These are phyloP conservation scores for Sonneratia alba DNA, from an alignment of 345 rosid species.

Conservation along the genomic window DNA sequence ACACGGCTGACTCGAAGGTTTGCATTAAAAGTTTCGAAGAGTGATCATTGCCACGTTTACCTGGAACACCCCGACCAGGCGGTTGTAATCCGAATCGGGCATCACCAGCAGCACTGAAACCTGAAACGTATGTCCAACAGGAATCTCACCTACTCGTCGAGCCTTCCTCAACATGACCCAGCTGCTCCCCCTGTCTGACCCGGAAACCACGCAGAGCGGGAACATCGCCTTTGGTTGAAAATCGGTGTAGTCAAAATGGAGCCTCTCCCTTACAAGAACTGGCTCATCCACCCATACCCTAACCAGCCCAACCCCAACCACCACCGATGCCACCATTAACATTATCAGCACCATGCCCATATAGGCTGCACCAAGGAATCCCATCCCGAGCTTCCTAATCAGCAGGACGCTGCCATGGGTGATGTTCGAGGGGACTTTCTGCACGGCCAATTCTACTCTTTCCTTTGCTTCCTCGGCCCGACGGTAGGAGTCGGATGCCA, in stretches of 20 bases:
- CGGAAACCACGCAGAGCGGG: slow-evolving; percentile 11
- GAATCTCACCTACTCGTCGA: slow-evolving; percentile 21
- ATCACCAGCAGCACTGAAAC: slow-evolving; percentile 47
- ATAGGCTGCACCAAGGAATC: slow-evolving; percentile 48
- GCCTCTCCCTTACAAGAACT: slow-evolving; percentile 35
- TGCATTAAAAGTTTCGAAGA: too few relatives aligned
- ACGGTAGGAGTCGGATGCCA: slow-evolving; percentile 42
- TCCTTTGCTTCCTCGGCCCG: slow-evolving; percentile 33
- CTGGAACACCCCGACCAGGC: slow-evolving; percentile 64
- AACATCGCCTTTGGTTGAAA: slow-evolving; percentile 48
- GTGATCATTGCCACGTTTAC: slow-evolving; percentile 12
- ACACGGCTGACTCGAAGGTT: too few relatives aligned
- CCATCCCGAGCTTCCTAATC: slow-evolving; percentile 36
- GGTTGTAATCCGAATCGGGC: slow-evolving; percentile 76
- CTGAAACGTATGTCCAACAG: slow-evolving; percentile 49
- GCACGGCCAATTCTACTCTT: slow-evolving; percentile 28
- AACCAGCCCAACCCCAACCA: slow-evolving; percentile 50
- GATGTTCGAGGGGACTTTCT: slow-evolving; percentile 18
- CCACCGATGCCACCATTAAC: slow-evolving; percentile 35
- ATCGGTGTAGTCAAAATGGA: slow-evolving; percentile 61
- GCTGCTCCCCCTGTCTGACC: background rate
- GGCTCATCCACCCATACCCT: slow-evolving; percentile 58
- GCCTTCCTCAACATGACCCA: slow-evolving; percentile 4
- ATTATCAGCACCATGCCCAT: slow-evolving; percentile 32
- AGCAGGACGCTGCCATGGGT: slow-evolving; percentile 9